These are phyloP conservation scores for Tuber magnatum DNA, from an alignment of 495 filamentous ascomycete genomes.

Conservation along the genomic window DNA sequence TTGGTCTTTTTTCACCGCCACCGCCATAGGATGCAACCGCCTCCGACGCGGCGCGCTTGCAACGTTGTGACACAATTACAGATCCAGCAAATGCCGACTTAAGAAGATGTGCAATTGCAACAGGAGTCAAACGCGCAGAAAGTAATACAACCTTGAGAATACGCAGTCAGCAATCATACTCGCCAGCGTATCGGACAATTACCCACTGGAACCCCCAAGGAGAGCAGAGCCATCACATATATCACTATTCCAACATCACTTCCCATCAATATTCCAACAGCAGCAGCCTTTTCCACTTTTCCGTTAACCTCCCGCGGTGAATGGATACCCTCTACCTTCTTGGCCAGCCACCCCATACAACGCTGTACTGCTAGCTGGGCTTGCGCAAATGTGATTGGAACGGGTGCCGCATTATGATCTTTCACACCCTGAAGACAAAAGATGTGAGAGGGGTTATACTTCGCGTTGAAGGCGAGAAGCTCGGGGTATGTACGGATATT, in stretches of 20 bases:
- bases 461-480: slow-evolving; percentile 28
- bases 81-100: slow-evolving; percentile 31
- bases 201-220: slow-evolving; percentile 28
- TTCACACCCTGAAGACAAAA: slow-evolving; percentile 29
- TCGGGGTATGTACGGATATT: slow-evolving; percentile 29
- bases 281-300: slow-evolving; percentile 14
- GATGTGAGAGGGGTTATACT: slow-evolving; percentile 19
- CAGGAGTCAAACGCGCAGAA: slow-evolving; percentile 29
- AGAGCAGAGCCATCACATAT: slow-evolving; percentile 29
- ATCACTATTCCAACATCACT: slow-evolving; percentile 31
- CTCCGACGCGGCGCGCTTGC: slow-evolving; percentile 21
- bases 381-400: slow-evolving; percentile 26
- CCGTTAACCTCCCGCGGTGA: slow-evolving; percentile 15
- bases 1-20: slow-evolving; percentile 19
- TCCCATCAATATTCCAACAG: slow-evolving; percentile 31
- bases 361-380: slow-evolving; percentile 25
- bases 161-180: background rate
- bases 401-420: slow-evolving; percentile 11
- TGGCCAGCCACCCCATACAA: slow-evolving; percentile 23
- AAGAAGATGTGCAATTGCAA: slow-evolving; percentile 34
- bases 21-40: slow-evolving; percentile 38
- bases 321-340: slow-evolving; percentile 16
- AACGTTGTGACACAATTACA: slow-evolving; percentile 27
- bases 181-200: background rate
- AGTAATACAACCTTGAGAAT: slow-evolving; percentile 23